A percentile compares a stretch with the other conserved stretches of the same genome.
Evolutionary conservation across 1,284 basidiomycete species (phyloP).

Genomic region (Ceratobasidium sp.): DNA sequence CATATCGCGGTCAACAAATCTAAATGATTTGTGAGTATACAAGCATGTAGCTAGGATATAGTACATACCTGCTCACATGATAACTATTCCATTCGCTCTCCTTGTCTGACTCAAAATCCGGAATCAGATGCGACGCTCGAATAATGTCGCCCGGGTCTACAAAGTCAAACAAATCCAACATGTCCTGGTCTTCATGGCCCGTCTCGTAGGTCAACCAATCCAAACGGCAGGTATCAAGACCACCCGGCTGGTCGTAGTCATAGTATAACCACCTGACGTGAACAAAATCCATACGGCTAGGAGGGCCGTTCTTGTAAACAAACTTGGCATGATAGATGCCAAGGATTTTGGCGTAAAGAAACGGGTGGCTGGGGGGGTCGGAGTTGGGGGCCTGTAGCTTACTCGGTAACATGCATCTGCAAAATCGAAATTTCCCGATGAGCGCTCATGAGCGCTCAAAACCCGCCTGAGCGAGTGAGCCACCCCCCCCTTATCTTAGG

Average conservation of each 20-base stretch:
- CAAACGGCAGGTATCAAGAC: neutral
- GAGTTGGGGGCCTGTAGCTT: no score
- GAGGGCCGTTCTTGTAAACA: neutral
- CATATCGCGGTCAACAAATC: conserved; percentile 56
- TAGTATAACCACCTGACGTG: conserved; percentile 11
- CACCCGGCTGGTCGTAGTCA: conserved; percentile 21
- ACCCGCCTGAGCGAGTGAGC: no score
- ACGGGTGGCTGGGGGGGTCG: no score
- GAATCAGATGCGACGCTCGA: conserved; percentile 19
- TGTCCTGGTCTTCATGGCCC: neutral
- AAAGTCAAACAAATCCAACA: conserved; percentile 44
- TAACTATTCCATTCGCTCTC: conserved; percentile 49
- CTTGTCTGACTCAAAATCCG: neutral
- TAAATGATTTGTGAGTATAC: conserved; percentile 4
- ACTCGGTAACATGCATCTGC: no score
- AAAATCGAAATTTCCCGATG: no score
- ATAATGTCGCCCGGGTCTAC: conserved; percentile 21
- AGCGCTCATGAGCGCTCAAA: no score
- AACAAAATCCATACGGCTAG: neutral
- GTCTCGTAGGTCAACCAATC: neutral
- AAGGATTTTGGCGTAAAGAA: conserved; percentile 2
- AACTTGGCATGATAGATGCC: conserved; percentile 6
- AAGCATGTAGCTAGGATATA: no score
- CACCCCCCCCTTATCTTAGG: no score
- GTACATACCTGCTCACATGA: conserved; percentile 51